These are phyloP conservation scores for Dactylonectria macrodidyma DNA, from an alignment of 2,329 filamentous ascomycete genomes.

Conservation along the genomic window DNA sequence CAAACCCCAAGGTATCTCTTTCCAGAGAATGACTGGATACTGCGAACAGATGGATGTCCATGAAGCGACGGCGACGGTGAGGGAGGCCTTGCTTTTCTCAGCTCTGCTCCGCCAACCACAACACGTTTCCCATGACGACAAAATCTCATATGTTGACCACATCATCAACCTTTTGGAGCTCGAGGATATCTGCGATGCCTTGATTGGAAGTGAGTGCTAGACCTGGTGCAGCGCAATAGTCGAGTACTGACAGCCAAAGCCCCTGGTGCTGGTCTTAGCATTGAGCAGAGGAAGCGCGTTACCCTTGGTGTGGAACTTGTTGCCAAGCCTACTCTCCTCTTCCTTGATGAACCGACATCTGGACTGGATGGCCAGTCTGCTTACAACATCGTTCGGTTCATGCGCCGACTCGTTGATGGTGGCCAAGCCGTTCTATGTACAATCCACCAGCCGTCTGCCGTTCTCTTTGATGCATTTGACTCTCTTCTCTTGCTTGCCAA, in stretches of 20 bases:
- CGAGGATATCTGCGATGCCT: conserved; percentile 74
- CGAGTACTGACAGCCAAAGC: conserved; percentile 62
- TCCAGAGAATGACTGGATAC: conserved; percentile 78
- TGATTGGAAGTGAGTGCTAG: conserved; percentile 65
- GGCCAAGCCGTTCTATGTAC: conserved; percentile 77
- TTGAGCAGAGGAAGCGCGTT: conserved; percentile 73
- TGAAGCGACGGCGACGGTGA: conserved; percentile 75
- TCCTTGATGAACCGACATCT: conserved; percentile 77
- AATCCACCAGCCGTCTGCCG: conserved; percentile 71
- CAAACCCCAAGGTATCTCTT: conserved; percentile 69
- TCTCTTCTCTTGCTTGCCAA: conserved; percentile 40
- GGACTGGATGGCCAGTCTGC: conserved; percentile 56
- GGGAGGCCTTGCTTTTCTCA: conserved; percentile 78
- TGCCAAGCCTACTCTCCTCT: conserved; percentile 77
- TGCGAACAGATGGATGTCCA: conserved; percentile 80
- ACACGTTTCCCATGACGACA: conserved; percentile 69
- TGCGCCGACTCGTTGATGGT: conserved; percentile 68
- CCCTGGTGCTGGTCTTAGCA: conserved; percentile 61
- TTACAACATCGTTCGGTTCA: conserved; percentile 57
- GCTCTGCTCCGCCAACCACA: conserved; percentile 74
- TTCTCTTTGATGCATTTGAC: conserved; percentile 41
- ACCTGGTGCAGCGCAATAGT: background rate
- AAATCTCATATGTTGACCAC: conserved; percentile 76
- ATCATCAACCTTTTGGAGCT: conserved; percentile 78
- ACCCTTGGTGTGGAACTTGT: conserved; percentile 81